These are phyloP conservation scores for Chaetothyriales sp. DNA, from an alignment of 2,329 filamentous ascomycete genomes.

Conservation along the genomic window DNA sequence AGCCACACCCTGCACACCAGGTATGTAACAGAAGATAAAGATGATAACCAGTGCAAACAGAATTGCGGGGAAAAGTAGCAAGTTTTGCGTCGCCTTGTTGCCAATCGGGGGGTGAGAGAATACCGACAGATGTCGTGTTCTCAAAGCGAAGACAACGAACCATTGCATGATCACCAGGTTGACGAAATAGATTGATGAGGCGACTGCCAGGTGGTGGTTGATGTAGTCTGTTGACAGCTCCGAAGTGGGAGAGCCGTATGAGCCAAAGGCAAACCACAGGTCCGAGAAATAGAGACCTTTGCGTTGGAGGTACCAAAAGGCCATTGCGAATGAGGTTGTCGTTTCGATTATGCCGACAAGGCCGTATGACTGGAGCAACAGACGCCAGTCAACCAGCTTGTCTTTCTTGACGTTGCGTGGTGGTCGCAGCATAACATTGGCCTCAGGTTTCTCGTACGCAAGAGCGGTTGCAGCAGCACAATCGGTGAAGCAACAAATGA, in stretches of 20 bases:
- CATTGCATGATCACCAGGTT: constrained; percentile 63
- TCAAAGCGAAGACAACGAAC: constrained; percentile 58
- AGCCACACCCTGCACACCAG: constrained; percentile 45
- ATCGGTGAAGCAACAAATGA: constrained; percentile 54
- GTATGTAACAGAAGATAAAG: constrained; percentile 53
- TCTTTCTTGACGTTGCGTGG: constrained; percentile 56
- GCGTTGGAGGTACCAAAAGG: constrained; percentile 48
- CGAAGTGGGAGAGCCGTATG: constrained; percentile 19
- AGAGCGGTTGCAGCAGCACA: constrained; percentile 57
- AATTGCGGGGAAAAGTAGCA: constrained; percentile 55
- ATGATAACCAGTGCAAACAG: constrained; percentile 53
- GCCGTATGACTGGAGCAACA: constrained; percentile 59
- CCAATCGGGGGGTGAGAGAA: constrained; percentile 58
- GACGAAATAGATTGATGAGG: constrained; percentile 63
- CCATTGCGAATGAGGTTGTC: constrained; percentile 45
- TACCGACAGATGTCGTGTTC: constrained; percentile 50
- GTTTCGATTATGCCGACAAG: constrained; percentile 53
- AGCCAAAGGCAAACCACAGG: constrained; percentile 55
- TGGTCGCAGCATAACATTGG: constrained; percentile 54
- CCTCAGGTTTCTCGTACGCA: constrained; percentile 62
- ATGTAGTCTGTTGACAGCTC: constrained; percentile 37
- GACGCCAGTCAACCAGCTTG: constrained; percentile 55
- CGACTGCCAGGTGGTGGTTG: constrained; percentile 42
- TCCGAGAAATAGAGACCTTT: constrained; percentile 49
- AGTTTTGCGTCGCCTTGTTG: constrained; percentile 50